A percentile compares a stretch with the other conserved stretches of the same genome.
These are phyloP conservation scores for Eurotiales sp. DNA, from an alignment of 2,329 filamentous ascomycete species.

Conservation along the genomic window DNA sequence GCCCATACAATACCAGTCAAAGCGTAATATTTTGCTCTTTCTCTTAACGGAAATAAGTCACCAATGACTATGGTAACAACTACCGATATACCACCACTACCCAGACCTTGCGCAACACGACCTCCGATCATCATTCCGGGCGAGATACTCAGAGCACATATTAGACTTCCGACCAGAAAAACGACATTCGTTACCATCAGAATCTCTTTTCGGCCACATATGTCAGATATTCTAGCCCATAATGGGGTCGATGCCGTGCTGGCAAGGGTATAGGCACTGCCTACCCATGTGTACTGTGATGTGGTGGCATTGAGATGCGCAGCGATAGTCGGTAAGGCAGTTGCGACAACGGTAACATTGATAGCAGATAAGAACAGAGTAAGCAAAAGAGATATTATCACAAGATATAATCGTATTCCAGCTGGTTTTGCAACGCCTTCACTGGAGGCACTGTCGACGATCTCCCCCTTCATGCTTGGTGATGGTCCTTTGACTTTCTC, in stretches of 20 bases:
- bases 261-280: conserved; percentile 48
- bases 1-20: conserved; percentile 46
- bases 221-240: conserved; percentile 45
- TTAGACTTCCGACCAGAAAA: conserved; percentile 51
- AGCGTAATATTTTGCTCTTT: conserved; percentile 44
- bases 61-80: conserved; percentile 48
- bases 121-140: conserved; percentile 49
- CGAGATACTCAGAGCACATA: conserved; percentile 45
- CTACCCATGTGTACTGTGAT: conserved; percentile 40
- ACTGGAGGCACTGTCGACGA: not conserved
- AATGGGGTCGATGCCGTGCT: conserved; percentile 36
- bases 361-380: conserved; percentile 21
- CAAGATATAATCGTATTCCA: conserved; percentile 8
- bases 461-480: not conserved
- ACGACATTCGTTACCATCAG: conserved; percentile 46
- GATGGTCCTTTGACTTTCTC: conserved; percentile 1
- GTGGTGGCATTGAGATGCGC: not conserved
- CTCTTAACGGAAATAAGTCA: conserved; percentile 47
- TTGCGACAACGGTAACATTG: conserved; percentile 15
- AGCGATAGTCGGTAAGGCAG: not conserved
- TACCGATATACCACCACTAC: conserved; percentile 47
- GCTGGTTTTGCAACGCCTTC: not conserved
- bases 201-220: conserved; percentile 55
- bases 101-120: conserved; percentile 46
- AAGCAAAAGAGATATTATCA: conserved; percentile 2